Percentiles rank a stretch among this genome's conserved stretches.
Conservation (phyloP, 345 rosid species). For the Linum lewisii region DNA sequence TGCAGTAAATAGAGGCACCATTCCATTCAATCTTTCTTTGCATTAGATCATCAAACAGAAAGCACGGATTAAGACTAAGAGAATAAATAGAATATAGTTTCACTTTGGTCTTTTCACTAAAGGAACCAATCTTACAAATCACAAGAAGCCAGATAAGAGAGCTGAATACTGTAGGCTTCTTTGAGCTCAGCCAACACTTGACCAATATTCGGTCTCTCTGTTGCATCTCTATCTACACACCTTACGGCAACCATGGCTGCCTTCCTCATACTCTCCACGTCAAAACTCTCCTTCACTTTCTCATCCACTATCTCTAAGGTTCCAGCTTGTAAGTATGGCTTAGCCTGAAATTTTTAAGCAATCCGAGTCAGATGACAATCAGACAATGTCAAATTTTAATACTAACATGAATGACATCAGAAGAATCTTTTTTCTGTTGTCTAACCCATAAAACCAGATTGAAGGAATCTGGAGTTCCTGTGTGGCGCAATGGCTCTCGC, state of each 20-base stretch:
- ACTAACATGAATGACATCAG: neutral
- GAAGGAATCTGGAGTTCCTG: constrained; percentile 89
- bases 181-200: constrained; percentile 52
- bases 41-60: neutral
- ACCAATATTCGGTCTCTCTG: constrained; percentile 53
- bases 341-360: constrained; percentile 46
- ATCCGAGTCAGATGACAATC: neutral
- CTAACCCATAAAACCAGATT: constrained; percentile 86
- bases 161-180: constrained; percentile 72
- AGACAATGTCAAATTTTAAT: neutral
- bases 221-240: constrained; percentile 74
- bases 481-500: constrained; percentile 69
- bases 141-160: constrained; percentile 52
- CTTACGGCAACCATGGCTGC: constrained; percentile 49
- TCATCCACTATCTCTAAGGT: constrained; percentile 79
- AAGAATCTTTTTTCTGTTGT: neutral
- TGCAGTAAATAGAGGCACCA: too few relatives aligned
- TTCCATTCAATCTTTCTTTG: neutral
- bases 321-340: constrained; percentile 83
- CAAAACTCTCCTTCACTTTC: constrained; percentile 46
- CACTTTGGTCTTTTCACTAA: neutral
- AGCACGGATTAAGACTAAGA: neutral
- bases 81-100: too few relatives aligned
- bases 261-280: constrained; percentile 62
- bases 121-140: constrained; percentile 28